phyloP scores from a whole-genome alignment of 2,329 filamentous ascomycete species.

The Trichophyton rubrum region DNA sequence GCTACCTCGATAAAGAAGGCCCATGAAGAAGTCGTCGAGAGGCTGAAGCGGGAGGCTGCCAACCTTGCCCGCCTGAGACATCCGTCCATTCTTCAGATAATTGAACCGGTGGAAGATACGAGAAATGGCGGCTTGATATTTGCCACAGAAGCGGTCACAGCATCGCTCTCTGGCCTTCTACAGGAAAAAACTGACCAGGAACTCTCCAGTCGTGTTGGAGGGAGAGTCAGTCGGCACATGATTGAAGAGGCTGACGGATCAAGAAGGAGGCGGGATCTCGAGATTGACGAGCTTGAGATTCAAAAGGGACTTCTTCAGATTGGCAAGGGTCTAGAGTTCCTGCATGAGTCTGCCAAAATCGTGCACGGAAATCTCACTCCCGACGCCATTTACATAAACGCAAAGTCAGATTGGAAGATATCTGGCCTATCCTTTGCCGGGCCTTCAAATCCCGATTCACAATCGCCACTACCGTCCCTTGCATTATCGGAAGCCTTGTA shows the following conservation, averaged over 20 bases:
- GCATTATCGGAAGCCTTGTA: slow-evolving; percentile 74
- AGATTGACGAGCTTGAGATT: slow-evolving; percentile 94
- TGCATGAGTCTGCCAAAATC: slow-evolving; percentile 87
- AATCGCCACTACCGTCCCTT: slow-evolving; percentile 65
- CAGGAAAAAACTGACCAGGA: slow-evolving; percentile 86
- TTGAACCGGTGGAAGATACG: slow-evolving; percentile 91
- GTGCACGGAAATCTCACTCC: slow-evolving; percentile 92
- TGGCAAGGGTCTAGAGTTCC: slow-evolving; percentile 84
- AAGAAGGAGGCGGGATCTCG: slow-evolving; percentile 62
- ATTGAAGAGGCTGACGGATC: slow-evolving; percentile 66
- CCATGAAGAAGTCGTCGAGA: slow-evolving; percentile 80
- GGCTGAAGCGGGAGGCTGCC: slow-evolving; percentile 81
- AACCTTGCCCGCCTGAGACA: slow-evolving; percentile 79
- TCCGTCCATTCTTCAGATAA: slow-evolving; percentile 80
- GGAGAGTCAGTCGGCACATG: slow-evolving; percentile 65
- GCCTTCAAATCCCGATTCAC: slow-evolving; percentile 62
- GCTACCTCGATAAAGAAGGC: slow-evolving; percentile 62
- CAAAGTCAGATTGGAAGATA: slow-evolving; percentile 98
- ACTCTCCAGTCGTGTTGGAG: slow-evolving; percentile 52
- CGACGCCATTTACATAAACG: slow-evolving; percentile 84
- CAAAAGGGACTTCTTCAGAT: slow-evolving; percentile 92
- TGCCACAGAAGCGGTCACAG: slow-evolving; percentile 80
- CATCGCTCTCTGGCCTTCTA: slow-evolving; percentile 69
- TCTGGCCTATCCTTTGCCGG: slow-evolving; percentile 86
- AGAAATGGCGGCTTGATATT: slow-evolving; percentile 87